Conservation (phyloP, 1,284 basidiomycete species). For the Fomitopsis schrenkii region DNA sequence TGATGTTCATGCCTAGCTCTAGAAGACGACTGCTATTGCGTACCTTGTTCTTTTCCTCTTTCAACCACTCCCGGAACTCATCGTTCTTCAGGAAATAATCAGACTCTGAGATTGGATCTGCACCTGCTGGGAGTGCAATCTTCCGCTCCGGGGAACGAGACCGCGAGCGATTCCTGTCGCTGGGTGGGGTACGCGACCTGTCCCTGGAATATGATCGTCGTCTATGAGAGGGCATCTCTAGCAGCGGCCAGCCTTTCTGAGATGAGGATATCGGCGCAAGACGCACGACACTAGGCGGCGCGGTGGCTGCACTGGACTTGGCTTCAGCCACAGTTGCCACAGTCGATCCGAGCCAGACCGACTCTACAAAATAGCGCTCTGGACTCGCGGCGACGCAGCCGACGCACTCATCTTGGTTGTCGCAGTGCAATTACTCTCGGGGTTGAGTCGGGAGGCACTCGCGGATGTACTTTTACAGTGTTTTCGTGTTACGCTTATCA, state of each 20-base stretch:
- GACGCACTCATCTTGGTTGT: background rate
- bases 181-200: slow-evolving; percentile 20
- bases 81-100: slow-evolving; percentile 78
- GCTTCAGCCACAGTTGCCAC: background rate
- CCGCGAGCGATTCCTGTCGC: slow-evolving; percentile 24
- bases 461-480: slow-evolving; percentile 12
- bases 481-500: slow-evolving; percentile 28
- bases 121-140: slow-evolving; percentile 45
- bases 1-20: background rate
- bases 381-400: too few species aligned
- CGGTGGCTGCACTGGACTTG: background rate
- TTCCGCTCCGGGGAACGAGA: slow-evolving; percentile 43
- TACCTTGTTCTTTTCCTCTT: slow-evolving; percentile 74
- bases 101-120: slow-evolving; percentile 56
- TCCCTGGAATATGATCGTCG: slow-evolving; percentile 21
- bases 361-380: background rate
- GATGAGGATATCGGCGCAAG: background rate
- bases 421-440: background rate
- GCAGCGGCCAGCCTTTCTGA: background rate
- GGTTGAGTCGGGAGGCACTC: background rate
- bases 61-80: slow-evolving; percentile 76
- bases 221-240: slow-evolving; percentile 22
- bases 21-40: background rate
- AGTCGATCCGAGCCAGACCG: background rate
- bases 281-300: background rate